These are phyloP conservation scores for Bipolaris bicolor DNA, from an alignment of 2,329 filamentous ascomycete genomes.

Conservation along the genomic window DNA sequence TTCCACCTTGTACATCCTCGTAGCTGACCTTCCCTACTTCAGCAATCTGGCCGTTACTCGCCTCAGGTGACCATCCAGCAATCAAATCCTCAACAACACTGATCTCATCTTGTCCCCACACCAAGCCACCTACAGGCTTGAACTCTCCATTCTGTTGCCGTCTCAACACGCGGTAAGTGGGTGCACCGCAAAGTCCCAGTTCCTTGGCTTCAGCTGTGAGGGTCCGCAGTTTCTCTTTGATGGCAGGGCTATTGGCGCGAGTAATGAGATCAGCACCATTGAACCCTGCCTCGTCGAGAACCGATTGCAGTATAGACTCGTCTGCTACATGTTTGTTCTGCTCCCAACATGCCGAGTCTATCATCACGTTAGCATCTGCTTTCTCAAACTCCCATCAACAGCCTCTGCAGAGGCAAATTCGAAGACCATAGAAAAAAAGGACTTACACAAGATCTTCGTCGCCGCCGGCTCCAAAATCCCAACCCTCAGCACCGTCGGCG, in stretches of 20 bases:
- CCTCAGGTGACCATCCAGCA: conserved; percentile 37
- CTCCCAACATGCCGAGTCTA: conserved; percentile 45
- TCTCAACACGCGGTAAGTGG: conserved; percentile 40
- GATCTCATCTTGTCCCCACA: conserved; percentile 46
- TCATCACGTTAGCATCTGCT: conserved; percentile 7
- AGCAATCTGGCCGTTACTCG: conserved; percentile 6
- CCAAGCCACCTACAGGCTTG: conserved; percentile 30
- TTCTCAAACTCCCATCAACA: not conserved
- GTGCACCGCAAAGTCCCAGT: conserved; percentile 42
- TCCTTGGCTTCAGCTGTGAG: conserved; percentile 42
- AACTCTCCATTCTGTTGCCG: conserved; percentile 15
- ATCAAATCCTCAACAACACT: conserved; percentile 45
- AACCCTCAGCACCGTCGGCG: conserved; percentile 41
- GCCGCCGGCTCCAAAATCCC: conserved; percentile 35
- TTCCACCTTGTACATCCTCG: not conserved
- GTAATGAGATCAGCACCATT: conserved; percentile 34
- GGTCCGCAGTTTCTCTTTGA: conserved; percentile 35
- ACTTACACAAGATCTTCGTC: conserved; percentile 35
- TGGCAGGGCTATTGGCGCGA: conserved; percentile 29
- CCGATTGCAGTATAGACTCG: conserved; percentile 28
- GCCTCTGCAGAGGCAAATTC: not conserved
- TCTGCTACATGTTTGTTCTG: conserved; percentile 38
- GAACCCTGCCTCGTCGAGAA: conserved; percentile 37
- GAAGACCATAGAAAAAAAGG: not conserved
- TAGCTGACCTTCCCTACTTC: conserved; percentile 15